Evolutionary conservation across 371 early-diverging fungal genomes (phyloP).

Genomic region (Blakeslea trispora): DNA sequence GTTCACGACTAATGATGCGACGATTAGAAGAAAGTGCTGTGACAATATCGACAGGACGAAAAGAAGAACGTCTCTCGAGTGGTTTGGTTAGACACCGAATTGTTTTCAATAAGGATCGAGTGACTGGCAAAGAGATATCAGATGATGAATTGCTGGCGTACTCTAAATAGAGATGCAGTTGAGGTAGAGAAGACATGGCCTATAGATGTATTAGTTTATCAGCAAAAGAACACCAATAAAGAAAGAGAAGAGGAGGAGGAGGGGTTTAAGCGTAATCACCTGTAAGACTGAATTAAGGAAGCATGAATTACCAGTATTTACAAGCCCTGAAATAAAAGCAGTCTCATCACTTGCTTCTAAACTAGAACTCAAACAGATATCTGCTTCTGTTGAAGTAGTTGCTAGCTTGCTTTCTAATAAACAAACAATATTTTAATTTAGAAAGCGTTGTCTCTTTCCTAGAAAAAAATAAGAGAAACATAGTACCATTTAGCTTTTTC

Average conservation of each 20-base stretch:
- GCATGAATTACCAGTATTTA: constrained; percentile 89
- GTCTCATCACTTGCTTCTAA: constrained; percentile 15
- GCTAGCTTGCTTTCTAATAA: constrained; percentile 20
- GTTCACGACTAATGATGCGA: constrained; percentile 67
- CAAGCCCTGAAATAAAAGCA: constrained; percentile 59
- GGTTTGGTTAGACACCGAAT: constrained; percentile 35
- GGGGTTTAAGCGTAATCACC: too few species aligned
- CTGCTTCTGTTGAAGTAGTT: constrained; percentile 10
- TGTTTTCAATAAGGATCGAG: constrained; percentile 37
- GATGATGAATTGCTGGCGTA: constrained; percentile 18
- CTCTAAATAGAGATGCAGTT: constrained; percentile 38
- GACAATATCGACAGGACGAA: constrained; percentile 42
- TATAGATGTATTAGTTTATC: constrained; percentile 1
- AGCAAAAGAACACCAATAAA: background rate
- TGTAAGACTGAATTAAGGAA: constrained; percentile 90
- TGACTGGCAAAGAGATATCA: constrained; percentile 33
- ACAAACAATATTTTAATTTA: background rate
- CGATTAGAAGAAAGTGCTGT: constrained; percentile 36
- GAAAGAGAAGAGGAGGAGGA: too few species aligned
- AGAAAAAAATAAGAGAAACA: too few species aligned
- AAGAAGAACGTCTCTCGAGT: constrained; percentile 25
- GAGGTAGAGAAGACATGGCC: constrained; percentile 46
- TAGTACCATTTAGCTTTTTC: constrained; percentile 22
- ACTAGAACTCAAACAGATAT: constrained; percentile 20
- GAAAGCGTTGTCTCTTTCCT: background rate